Base-by-base conservation (phyloP, 352 stramenopile genomes). In the Thraustochytrium sp. region DNA sequence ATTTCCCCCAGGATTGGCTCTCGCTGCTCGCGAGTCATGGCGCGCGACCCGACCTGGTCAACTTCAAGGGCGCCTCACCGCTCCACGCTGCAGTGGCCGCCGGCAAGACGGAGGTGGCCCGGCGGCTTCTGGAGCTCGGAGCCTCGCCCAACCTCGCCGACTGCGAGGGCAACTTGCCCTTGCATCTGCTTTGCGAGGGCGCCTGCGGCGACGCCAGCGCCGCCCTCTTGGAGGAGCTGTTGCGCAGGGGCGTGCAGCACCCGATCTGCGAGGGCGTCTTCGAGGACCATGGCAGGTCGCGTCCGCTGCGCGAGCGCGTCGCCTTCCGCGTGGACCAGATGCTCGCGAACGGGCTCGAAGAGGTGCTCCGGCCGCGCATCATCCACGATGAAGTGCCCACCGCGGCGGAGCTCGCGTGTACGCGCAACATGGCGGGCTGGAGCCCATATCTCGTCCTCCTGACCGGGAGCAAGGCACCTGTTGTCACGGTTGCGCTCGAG, bases 121-220 rank as follows among this genome's bases (percentile, higher is more conserved):
- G 42, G 46, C 44, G 23, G 8, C 51, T 80, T 0, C 42, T 80
- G 13, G 23, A 44, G 16, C 21, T n/a, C 26, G 68, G 68, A 18
- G 68, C 68, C 5, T 18, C 42, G 9, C 48, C 48, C 26, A 80
- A 80, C 53, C 0, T 80, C 21, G 34, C 46, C 37, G 68, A 80
- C 31, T 11, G 11, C 9, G 23, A 72, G 3, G 68, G 68, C 13
- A 80, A 72, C 37, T 42, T 80, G 0, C 36, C 68, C 4, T 42
- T 80, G 11, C 68, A 80, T 26, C 9, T 63, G 18, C 44, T 34
- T 76, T 80, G 68, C 68, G 21, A 80, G 51, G 42, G 68, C 53
- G 48, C 11, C 5, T 38, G 21, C 21, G 5, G 5, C 11, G 36
- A 21, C 54, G 26, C 29, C 13, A 36, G 3, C 11, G 59, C 31